Base-by-base conservation (phyloP, 768 basidiomycete species). In the Mycena belliarum region DNA sequence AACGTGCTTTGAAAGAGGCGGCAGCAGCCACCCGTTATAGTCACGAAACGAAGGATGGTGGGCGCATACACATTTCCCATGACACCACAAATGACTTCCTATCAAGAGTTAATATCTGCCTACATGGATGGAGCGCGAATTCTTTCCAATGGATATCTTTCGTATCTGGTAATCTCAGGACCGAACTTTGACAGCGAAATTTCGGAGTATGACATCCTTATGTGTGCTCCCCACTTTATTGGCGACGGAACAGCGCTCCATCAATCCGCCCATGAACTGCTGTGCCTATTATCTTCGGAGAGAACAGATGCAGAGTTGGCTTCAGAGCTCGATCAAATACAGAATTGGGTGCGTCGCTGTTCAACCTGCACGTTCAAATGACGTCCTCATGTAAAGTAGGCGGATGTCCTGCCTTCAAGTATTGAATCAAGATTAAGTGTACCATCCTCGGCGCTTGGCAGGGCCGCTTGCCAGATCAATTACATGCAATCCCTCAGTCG, bases 171-270 rank as follows among this genome's bases (percentile, higher is more conserved):
- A 53, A 65, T 70, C 37, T 68, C 64, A 2, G 48, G 49, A 20
- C 35, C 21, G 20, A 44, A 48, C 25, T 25, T 57, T 24, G 25
- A 46, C 26, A 41, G 49, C 52, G 54, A 62, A 15, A 52, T 37
- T 15, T 42, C 28, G 20, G 63, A 64, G 35, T 70, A 63, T 50
- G 61, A 88, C 60, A 65, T 88, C 44, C 73, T 86, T 64, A 79
- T 88, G 63, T 81, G 81, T 57, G 81, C 83, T 2, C 79, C 84
- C 35, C 87, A 89, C 65, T 88, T 83, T 66, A 73, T 87, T 35
- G 86, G 86, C 23, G 87, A 89, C 59, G 87, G 87, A 25, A 85
- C 86, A 73, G 82, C 85, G 0, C 71, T 88, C 10, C 86, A 88
- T 65, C 75, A 80, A 54, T 82, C 82, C 33, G 83, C 84, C 40